phyloP scores from a whole-genome alignment of 495 filamentous ascomycete species.

The Xylaria curta region DNA sequence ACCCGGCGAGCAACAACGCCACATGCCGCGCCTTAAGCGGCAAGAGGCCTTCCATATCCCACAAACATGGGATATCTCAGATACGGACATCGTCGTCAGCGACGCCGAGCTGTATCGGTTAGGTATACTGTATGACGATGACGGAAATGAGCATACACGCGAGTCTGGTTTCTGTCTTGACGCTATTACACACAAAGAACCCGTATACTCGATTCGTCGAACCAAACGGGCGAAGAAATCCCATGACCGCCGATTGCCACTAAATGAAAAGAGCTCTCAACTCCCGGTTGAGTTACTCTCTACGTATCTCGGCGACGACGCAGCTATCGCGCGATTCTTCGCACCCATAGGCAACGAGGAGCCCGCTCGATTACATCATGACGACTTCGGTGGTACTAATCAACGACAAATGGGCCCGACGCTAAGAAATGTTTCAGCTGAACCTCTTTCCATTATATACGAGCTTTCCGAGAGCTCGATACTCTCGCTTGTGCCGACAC shows the following conservation, averaged over 20 bases:
- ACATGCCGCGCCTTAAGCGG: constrained; percentile 46
- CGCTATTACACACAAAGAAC: constrained; percentile 42
- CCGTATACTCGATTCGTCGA: constrained; percentile 39
- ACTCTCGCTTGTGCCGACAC: constrained; percentile 24
- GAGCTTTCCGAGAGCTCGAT: constrained; percentile 37
- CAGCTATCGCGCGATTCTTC: constrained; percentile 38
- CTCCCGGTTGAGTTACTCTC: constrained; percentile 42
- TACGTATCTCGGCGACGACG: constrained; percentile 39
- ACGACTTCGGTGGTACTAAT: background rate
- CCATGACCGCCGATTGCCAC: background rate
- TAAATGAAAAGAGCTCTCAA: constrained; percentile 14
- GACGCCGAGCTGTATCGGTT: constrained; percentile 46
- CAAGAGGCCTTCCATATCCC: constrained; percentile 52
- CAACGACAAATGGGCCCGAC: background rate
- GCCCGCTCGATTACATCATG: background rate
- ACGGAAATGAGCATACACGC: constrained; percentile 35
- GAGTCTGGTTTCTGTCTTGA: constrained; percentile 45
- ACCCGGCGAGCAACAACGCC: constrained; percentile 37
- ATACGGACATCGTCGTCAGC: constrained; percentile 33
- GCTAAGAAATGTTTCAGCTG: constrained; percentile 17
- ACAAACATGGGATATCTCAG: constrained; percentile 26
- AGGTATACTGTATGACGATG: constrained; percentile 43
- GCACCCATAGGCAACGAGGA: constrained; percentile 29
- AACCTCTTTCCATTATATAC: constrained; percentile 33
- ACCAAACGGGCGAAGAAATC: constrained; percentile 38